Evolutionary conservation across 441 rosid species (phyloP), one percentile per base, ranked within the genome.

Genomic region (Cnidoscolus chayamansa): DNA sequence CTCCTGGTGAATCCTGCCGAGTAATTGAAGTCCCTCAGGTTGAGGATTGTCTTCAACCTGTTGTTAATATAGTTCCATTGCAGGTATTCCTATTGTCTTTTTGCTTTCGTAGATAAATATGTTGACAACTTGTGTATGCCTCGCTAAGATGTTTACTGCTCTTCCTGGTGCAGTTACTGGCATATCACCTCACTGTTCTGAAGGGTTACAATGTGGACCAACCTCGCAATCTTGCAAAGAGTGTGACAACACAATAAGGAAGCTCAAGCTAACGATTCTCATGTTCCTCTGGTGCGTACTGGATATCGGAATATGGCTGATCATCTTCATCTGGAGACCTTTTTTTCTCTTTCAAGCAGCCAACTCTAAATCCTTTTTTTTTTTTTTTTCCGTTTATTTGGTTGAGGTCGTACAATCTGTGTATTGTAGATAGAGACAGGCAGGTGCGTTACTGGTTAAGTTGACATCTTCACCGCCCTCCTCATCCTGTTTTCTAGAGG

Each of bases 21-120:
- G 87, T 85, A 10, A 86, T 95, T 72, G 98, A 93, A 80, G 98
- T 89, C 72, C 98, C 98, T 65, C 92, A 81, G 69, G 91, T 94
- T 51, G 97, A 94, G 84, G 98, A 94, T 78, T 94, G 99, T 74
- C 93, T 94, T 80, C 97, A 94, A 66, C 98, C 98, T 67, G 99
- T 90, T 62, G 68, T 92, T 25, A 94, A 94, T 68, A 84, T 94
- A 53, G 85, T 94, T 80, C 98, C 98, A 4, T 76, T 94, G 69
- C 99, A 90, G 98, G 97, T 94, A 83, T 58, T 53, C 12, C 37
- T 31, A 30, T 49, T 31, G 7, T 70, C 19, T 0, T 30, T 68
- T 31, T 10, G 17, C 13, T 17, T 15, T 62, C 25, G 17, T 37
- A 51, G 55, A 32, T 53, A 20, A 35, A 19, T 16, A 16, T 60